phyloP scores from a whole-genome alignment of 2,329 filamentous ascomycete genomes.

The Sordariomycetes sp. region DNA sequence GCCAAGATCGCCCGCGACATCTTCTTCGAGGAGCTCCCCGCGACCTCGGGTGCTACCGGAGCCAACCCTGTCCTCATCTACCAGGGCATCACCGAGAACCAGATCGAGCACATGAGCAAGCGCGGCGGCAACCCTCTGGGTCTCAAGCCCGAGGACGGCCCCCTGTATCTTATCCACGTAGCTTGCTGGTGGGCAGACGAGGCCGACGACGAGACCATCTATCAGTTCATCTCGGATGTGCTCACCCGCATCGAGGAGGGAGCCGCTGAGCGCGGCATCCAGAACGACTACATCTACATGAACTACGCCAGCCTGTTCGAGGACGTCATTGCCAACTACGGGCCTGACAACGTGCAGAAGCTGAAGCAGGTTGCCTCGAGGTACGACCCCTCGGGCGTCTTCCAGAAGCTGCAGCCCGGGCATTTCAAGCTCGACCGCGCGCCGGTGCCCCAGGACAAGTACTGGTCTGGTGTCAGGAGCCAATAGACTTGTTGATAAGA shows the following conservation, averaged over 20 bases:
- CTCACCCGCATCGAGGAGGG: slow-evolving; percentile 9
- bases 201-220: slow-evolving; percentile 10
- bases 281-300: slow-evolving; percentile 23
- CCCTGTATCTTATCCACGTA: slow-evolving; percentile 11
- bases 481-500: too few species aligned
- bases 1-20: slow-evolving; percentile 5
- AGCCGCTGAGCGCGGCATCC: slow-evolving; percentile 5
- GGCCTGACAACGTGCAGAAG: slow-evolving; percentile 21
- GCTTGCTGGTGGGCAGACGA: slow-evolving; percentile 11
- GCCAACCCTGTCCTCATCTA: slow-evolving; percentile 18
- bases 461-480: neutral
- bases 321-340: slow-evolving; percentile 27
- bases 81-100: slow-evolving; percentile 30
- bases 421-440: slow-evolving; percentile 15
- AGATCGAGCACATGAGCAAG: slow-evolving; percentile 22
- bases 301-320: slow-evolving; percentile 32
- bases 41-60: slow-evolving; percentile 11
- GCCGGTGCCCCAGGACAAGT: slow-evolving; percentile 1
- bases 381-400: slow-evolving; percentile 23
- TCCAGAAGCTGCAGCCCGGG: slow-evolving; percentile 20
- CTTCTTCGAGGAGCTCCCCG: slow-evolving; percentile 12
- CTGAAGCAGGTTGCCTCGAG: slow-evolving; percentile 16
- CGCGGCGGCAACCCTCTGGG: slow-evolving; percentile 21
- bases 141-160: slow-evolving; percentile 15
- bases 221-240: slow-evolving; percentile 8